Evolutionary conservation across 805 yeast species (phyloP).

Genomic region (Starmera quercuum): DNA sequence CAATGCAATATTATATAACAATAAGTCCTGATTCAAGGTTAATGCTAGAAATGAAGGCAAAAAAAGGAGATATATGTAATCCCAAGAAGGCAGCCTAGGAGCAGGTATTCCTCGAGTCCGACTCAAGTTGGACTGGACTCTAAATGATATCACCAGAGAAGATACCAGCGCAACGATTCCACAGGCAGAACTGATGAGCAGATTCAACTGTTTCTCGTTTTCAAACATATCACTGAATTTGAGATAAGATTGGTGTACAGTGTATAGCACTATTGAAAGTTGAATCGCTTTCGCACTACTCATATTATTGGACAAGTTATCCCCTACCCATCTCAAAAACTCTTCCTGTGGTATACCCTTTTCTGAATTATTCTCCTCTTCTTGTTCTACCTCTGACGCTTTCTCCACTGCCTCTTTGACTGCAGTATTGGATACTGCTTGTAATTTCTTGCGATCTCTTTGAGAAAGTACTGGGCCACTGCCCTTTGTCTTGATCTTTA

Average conservation of each 20-base stretch:
- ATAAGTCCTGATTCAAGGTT: slow-evolving; percentile 16
- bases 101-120: neutral
- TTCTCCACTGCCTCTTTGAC: neutral
- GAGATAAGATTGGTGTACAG: slow-evolving; percentile 15
- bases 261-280: slow-evolving; percentile 15
- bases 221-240: slow-evolving; percentile 6
- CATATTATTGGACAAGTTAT: slow-evolving; percentile 11
- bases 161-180: slow-evolving; percentile 16
- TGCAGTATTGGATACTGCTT: neutral
- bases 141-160: slow-evolving; percentile 13
- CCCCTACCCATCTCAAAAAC: slow-evolving; percentile 10
- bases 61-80: slow-evolving; percentile 24
- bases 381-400: neutral
- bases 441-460: neutral
- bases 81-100: slow-evolving; percentile 23
- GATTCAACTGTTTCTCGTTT: slow-evolving; percentile 9
- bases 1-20: slow-evolving; percentile 23
- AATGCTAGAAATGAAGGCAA: slow-evolving; percentile 24
- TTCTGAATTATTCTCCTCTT: slow-evolving; percentile 4
- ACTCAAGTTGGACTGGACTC: slow-evolving; percentile 4
- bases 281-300: slow-evolving; percentile 19
- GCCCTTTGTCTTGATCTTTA: slow-evolving; percentile 1
- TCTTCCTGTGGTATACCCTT: slow-evolving; percentile 14
- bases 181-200: slow-evolving; percentile 15
- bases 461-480: slow-evolving; percentile 1